A percentile compares a stretch with the other conserved stretches of the same genome.
Conservation (phyloP, 768 basidiomycete species). For the Phaeolepiota aurea region DNA sequence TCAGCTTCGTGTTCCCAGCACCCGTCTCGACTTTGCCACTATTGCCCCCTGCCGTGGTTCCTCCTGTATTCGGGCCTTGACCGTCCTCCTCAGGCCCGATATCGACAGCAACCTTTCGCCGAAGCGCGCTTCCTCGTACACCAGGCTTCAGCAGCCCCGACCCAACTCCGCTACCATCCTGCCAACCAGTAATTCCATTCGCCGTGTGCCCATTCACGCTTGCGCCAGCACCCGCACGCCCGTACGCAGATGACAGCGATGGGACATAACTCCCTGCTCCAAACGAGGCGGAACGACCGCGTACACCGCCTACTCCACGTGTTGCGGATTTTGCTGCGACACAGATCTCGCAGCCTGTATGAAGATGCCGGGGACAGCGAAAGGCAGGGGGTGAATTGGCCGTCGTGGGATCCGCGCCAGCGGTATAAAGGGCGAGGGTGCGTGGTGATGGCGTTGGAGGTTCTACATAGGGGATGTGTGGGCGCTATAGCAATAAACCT, state of each 20-base stretch:
- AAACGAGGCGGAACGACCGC: conserved; percentile 14
- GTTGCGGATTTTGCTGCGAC: conserved; percentile 45
- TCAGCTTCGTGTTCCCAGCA: conserved; percentile 55
- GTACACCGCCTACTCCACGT: conserved; percentile 17
- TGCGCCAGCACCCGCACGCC: conserved; percentile 6
- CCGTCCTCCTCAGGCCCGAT: conserved; percentile 5
- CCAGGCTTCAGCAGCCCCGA: conserved; percentile 57
- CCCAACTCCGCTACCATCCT: conserved; percentile 68
- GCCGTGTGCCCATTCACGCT: conserved; percentile 4
- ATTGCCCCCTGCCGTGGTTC: conserved; percentile 9
- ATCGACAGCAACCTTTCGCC: conserved; percentile 29
- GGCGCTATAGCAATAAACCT: not conserved
- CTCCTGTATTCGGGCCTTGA: not conserved
- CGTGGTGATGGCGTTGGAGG: conserved; percentile 25
- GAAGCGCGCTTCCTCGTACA: conserved; percentile 46
- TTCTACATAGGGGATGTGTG: not conserved
- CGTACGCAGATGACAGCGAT: not conserved
- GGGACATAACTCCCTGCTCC: not conserved
- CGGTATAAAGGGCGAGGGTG: conserved; percentile 43
- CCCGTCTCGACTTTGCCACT: conserved; percentile 22
- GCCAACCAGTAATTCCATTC: conserved; percentile 58
- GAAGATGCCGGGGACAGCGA: conserved; percentile 68
- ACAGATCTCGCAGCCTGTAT: conserved; percentile 70
- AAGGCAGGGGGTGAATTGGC: conserved; percentile 55
- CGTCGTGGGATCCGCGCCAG: conserved; percentile 52